These are phyloP conservation scores for Rubia peregrina DNA, from an alignment of 305 asterid genomes.

Conservation along the genomic window DNA sequence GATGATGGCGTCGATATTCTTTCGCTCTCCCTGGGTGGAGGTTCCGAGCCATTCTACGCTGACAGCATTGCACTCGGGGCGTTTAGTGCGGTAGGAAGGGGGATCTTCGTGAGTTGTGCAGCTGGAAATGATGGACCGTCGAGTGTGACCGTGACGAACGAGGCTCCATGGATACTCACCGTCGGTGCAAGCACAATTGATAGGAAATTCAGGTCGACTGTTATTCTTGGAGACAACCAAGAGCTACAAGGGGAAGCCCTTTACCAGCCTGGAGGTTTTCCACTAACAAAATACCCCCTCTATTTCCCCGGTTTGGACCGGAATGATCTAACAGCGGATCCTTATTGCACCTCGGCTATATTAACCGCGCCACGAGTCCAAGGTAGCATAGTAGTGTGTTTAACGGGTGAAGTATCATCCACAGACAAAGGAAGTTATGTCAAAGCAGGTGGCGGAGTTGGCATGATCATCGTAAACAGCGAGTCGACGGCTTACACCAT, in stretches of 20 bases:
- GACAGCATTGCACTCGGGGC: constrained; percentile 37
- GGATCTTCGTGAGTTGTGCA: constrained; percentile 45
- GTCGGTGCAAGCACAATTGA: constrained; percentile 58
- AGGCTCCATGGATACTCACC: constrained; percentile 62
- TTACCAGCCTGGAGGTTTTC: constrained; percentile 32
- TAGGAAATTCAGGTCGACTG: constrained; percentile 31
- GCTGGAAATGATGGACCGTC: constrained; percentile 39
- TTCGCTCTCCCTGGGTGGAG: constrained; percentile 35
- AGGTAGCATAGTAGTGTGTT: constrained; percentile 30
- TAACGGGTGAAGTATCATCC: background rate
- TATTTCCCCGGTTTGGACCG: constrained; percentile 15
- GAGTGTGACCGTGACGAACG: constrained; percentile 16
- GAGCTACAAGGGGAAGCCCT: constrained; percentile 37
- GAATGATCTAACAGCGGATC: background rate
- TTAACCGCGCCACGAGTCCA: constrained; percentile 10
- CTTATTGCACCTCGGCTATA: constrained; percentile 16
- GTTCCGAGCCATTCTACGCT: background rate
- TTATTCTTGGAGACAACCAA: constrained; percentile 37
- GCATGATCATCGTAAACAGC: constrained; percentile 22
- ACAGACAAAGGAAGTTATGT: constrained; percentile 20
- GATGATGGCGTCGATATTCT: constrained; percentile 51
- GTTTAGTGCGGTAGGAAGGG: constrained; percentile 36
- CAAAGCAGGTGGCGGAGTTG: constrained; percentile 29
- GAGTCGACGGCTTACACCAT: constrained; percentile 7
- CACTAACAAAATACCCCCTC: constrained; percentile 21